A percentile compares a stretch with the other conserved stretches of the same genome.
These are phyloP conservation scores for Citrus sp. DNA, from an alignment of 345 rosid genomes.

Conservation along the genomic window DNA sequence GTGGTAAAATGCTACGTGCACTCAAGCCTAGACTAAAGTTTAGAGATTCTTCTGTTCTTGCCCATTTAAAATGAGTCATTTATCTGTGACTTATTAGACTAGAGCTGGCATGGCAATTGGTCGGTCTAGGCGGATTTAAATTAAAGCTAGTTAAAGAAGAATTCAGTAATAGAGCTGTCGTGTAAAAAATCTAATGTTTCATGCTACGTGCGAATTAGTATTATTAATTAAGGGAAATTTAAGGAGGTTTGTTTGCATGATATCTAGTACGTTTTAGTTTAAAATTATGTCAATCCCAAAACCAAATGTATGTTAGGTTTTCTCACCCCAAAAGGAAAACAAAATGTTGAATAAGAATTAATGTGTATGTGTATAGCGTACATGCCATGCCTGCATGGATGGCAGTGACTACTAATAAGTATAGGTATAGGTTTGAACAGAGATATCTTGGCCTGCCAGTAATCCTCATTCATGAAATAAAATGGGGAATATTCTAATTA, in stretches of 20 bases:
- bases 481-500: conserved; percentile 35
- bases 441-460: conserved; percentile 26
- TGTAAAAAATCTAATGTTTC: conserved; percentile 1
- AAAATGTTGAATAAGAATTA: no score
- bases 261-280: background rate
- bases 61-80: background rate
- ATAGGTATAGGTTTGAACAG: conserved; percentile 12
- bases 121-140: background rate
- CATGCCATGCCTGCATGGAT: conserved; percentile 21
- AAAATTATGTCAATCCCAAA: background rate
- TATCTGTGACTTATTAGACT: background rate
- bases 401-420: conserved; percentile 5
- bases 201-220: conserved; percentile 3
- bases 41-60: background rate
- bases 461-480: conserved; percentile 33
- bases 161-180: background rate
- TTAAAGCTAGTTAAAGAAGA: background rate
- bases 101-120: conserved; percentile 3
- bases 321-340: no score
- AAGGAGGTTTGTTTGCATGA: background rate
- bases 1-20: conserved; percentile 21
- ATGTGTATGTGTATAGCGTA: background rate
- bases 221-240: background rate
- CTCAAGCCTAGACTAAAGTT: background rate
- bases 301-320: no score